phyloP scores from a whole-genome alignment of 495 filamentous ascomycete genomes.

The Penicillium psychrofluorescens region DNA sequence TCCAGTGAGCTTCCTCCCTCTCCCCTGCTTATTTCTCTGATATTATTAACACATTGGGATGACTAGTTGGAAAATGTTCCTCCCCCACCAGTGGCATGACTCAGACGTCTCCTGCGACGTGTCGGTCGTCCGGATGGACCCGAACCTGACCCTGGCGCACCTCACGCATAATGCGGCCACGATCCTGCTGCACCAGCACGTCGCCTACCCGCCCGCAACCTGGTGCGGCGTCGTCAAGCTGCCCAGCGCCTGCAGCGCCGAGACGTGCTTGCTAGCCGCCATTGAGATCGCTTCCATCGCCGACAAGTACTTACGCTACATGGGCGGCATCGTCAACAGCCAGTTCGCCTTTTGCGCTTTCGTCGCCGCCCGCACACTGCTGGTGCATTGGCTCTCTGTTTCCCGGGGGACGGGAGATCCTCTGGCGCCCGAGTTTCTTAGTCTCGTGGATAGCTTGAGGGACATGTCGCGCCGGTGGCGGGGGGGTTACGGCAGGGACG shows the following conservation, averaged over 20 bases:
- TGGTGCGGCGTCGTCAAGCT: conserved; percentile 25
- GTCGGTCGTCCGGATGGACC: conserved; percentile 28
- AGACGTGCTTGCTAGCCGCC: conserved; percentile 33
- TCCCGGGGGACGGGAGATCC: too few relatives aligned
- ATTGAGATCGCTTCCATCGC: conserved; percentile 31
- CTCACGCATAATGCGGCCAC: conserved; percentile 40
- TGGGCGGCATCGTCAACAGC: conserved; percentile 15
- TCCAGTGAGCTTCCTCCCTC: conserved; percentile 16
- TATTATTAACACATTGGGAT: too few relatives aligned
- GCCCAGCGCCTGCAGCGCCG: conserved; percentile 30
- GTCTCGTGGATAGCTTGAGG: too few relatives aligned
- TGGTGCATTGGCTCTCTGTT: too few relatives aligned
- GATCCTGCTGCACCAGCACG: conserved; percentile 37
- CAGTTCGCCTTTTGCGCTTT: conserved; percentile 36
- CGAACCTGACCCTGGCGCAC: conserved; percentile 37
- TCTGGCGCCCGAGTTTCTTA: too few relatives aligned
- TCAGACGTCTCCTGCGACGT: conserved; percentile 26
- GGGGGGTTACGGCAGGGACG: too few relatives aligned
- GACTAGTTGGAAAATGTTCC: conserved; percentile 32
- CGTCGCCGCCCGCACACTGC: conserved; percentile 18
- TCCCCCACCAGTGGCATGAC: conserved; percentile 30
- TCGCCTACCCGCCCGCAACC: conserved; percentile 30
- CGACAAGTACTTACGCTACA: conserved; percentile 25
- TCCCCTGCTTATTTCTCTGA: too few relatives aligned
- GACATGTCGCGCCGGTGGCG: too few relatives aligned